Conservation (phyloP, 768 basidiomycete genomes). For the Rhizopogon vulgaris region DNA sequence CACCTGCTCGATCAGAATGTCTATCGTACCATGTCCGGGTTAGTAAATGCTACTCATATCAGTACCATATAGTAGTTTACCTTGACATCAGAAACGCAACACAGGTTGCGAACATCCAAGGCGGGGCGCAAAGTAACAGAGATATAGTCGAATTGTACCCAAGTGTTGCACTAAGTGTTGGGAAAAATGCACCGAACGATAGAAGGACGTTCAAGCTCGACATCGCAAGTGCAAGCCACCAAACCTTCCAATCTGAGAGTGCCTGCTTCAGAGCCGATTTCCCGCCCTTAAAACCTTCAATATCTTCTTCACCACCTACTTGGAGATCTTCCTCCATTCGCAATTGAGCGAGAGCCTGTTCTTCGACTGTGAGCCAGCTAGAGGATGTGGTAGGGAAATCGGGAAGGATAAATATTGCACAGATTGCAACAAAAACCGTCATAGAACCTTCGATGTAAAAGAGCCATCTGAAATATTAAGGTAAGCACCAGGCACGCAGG, state of each 20-base stretch:
- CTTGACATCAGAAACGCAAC: constrained; percentile 47
- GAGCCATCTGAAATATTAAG: constrained; percentile 48
- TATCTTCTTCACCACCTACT: constrained; percentile 42
- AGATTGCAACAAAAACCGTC: constrained; percentile 43
- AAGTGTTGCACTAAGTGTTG: constrained; percentile 68
- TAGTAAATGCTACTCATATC: neutral
- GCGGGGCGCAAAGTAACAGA: constrained; percentile 64
- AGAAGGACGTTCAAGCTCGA: constrained; percentile 52
- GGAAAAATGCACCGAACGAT: constrained; percentile 79
- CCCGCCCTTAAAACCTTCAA: constrained; percentile 25
- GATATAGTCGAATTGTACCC: constrained; percentile 61
- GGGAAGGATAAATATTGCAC: constrained; percentile 61
- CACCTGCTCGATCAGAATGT: constrained; percentile 65
- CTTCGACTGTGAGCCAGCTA: constrained; percentile 55
- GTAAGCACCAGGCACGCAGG: neutral
- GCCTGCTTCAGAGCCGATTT: constrained; percentile 50
- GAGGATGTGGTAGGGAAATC: constrained; percentile 61
- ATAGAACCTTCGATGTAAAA: constrained; percentile 64
- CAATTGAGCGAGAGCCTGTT: constrained; percentile 48
- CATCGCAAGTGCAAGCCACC: constrained; percentile 67
- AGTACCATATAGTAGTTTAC: constrained; percentile 23
- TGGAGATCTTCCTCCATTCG: constrained; percentile 64
- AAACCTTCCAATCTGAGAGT: constrained; percentile 75
- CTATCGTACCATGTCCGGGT: constrained; percentile 26
- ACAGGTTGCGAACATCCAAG: constrained; percentile 60